Evolutionary conservation across 257 asterid species (phyloP), one percentile per base, ranked within the genome.

Genomic region (Solanum ossicruentum): DNA sequence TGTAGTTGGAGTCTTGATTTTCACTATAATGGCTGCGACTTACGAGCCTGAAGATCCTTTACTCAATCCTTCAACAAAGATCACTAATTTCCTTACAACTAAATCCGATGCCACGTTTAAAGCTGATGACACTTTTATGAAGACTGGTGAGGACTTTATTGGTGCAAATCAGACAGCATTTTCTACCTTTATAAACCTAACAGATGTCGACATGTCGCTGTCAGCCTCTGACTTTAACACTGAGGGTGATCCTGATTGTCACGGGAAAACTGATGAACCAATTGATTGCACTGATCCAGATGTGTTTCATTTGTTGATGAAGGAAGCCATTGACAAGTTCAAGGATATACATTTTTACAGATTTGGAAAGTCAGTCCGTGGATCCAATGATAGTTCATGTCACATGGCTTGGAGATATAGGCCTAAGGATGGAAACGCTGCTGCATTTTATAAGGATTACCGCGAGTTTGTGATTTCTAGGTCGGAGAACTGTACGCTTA

Each of bases 401-500:
- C 98, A 96, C 88, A 95, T 96, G 98, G 97, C 97, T 6, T 96
- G 98, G 98, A 84, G 97, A 82, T 96, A 90, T 87, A 91, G 93
- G 92, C 93, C 95, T 0, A 93, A 93, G 78, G 94, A 94, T 49
- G 97, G 92, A 70, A 91, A 96, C 47, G 84, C 88, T 20, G 90
- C 91, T 47, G 88, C 93, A 4, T 86, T 93, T 73, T 89, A 91
- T 73, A 93, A 92, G 88, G 99, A 96, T 87, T 95, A 93, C 60
- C 57, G 98, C 86, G 92, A 90, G 77, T 95, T 95, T 84, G 86
- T 82, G 57, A 83, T 95, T 28, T 84, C 86, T 49, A 87, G 93
- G 89, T 87, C 69, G 7, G 93, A 92, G 43, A 91, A 96, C 86
- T 96, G 99, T 85, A 89, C 95, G 1, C 49, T 92, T 84, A 89